Evolutionary conservation across 352 stramenopile species (phyloP), one percentile per base, ranked within the genome.

Genomic region (Thalassiosira hispida): DNA sequence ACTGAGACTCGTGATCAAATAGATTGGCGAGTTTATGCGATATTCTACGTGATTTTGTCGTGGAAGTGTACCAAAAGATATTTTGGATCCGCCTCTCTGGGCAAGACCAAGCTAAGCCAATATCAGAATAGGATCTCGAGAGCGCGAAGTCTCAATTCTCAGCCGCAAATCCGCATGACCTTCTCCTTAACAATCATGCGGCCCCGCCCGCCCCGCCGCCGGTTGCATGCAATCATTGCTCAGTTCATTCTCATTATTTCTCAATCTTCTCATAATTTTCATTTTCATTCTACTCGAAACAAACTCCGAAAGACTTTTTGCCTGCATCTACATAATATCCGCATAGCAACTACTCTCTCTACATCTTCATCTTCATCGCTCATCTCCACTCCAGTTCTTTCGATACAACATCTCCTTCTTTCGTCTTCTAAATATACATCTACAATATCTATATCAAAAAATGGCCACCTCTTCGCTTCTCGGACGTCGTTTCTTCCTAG

Each of bases 401-500:
- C n/a, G n/a, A 65, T 3, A 14, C 35, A 38, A 52, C n/a, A 1
- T 53, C 29, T 53, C 12, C 12, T 44, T 53, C 35, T 29, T 20
- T 42, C 7, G 22, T 35, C 31, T 16, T 29, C 33, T 57, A 14
- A 22, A 22, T 49, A 27, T 49, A 49, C 38, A 38, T 22, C 16
- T 47, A 25, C 31, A 42, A 44, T 3, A 22, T 16, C 22, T 18
- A 63, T 40, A 20, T 33, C 8, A 40, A 62, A 65, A 49, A 42
- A 75, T 75, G 66, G 52, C 66, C 55, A 49, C 66, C 27, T 75
- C 66, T 49, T 66, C 51, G 27, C 23, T 66, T 12, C 2, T 75
- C n/a, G 66, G 53, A 67, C 66, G 66, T 75, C 66, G 63, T 40
- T 27, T 52, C 57, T 66, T 66, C 23, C 57, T 75, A 38, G 40